Evolutionary conservation across 208 protist species (phyloP).

Genomic region (Crithidia mellificae): DNA sequence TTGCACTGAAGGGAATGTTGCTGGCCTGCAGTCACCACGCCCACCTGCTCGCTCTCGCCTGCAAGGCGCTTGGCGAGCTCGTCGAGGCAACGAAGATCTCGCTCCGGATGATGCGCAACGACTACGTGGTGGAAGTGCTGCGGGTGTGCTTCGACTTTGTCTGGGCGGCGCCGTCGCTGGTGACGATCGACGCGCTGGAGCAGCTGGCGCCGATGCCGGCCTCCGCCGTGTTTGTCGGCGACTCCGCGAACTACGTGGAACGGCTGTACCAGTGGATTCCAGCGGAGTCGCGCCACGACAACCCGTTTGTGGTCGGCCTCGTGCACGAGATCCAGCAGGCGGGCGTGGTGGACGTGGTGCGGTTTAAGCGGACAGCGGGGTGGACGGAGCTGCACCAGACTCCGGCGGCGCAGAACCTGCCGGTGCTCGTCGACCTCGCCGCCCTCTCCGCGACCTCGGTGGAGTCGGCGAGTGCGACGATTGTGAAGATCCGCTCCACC

Average conservation of each 20-base stretch:
- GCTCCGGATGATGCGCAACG: conserved; percentile 42
- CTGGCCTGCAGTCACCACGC: conserved; percentile 44
- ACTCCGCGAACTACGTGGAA: conserved; percentile 14
- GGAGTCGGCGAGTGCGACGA: conserved; percentile 17
- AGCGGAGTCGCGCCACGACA: conserved; percentile 16
- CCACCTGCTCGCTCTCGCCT: conserved; percentile 54
- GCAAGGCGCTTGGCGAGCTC: conserved; percentile 44
- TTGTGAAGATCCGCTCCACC: conserved; percentile 27
- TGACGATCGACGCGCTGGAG: conserved; percentile 22
- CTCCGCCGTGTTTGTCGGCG: background rate
- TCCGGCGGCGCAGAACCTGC: conserved; percentile 30
- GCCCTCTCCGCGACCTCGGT: conserved; percentile 30
- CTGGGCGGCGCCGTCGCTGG: conserved; percentile 29
- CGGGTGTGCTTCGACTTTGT: conserved; percentile 60
- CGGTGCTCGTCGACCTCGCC: conserved; percentile 20
- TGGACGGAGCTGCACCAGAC: conserved; percentile 76
- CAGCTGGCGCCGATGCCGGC: conserved; percentile 1
- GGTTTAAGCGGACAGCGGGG: conserved; percentile 56
- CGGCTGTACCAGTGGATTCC: conserved; percentile 31
- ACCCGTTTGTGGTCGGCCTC: conserved; percentile 45
- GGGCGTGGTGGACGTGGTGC: conserved; percentile 57
- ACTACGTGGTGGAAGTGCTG: conserved; percentile 52
- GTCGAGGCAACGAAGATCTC: conserved; percentile 27
- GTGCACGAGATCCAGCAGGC: conserved; percentile 60
- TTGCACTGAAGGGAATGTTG: conserved; percentile 70